A percentile compares a stretch with the other conserved stretches of the same genome.
phyloP scores from a whole-genome alignment of 805 yeast genomes.

The Cyberlindnera bimundalis region DNA sequence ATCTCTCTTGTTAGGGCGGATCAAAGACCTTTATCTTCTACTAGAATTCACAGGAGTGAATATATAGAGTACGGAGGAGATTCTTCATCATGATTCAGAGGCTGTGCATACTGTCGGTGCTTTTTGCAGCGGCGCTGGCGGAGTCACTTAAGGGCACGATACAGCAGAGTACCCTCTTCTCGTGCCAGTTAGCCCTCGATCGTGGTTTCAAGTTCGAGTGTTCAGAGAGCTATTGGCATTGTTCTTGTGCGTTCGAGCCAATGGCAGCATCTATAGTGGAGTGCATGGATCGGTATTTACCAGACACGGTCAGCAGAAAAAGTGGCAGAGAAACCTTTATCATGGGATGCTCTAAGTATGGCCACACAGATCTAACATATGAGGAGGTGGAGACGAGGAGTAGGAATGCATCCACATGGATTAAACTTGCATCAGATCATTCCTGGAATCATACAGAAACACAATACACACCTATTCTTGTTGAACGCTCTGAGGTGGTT shows the following conservation, averaged over 20 bases:
- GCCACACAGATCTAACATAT: slow-evolving; percentile 6
- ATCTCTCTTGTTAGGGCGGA: no score
- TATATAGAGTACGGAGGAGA: no score
- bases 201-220: slow-evolving; percentile 21
- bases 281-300: slow-evolving; percentile 22
- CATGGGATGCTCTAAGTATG: slow-evolving; percentile 8
- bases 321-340: slow-evolving; percentile 12
- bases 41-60: neutral
- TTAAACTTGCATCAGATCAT: slow-evolving; percentile 6
- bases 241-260: slow-evolving; percentile 23
- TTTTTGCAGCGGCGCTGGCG: slow-evolving; percentile 2
- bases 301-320: slow-evolving; percentile 3
- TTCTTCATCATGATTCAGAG: neutral
- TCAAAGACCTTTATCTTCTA: no score
- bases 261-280: slow-evolving; percentile 18
- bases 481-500: slow-evolving; percentile 4
- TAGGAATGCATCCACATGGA: slow-evolving; percentile 13
- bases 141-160: slow-evolving; percentile 22
- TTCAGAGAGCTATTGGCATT: slow-evolving; percentile 11
- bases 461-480: slow-evolving; percentile 19
- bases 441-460: slow-evolving; percentile 12
- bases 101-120: no score
- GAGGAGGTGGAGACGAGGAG: slow-evolving; percentile 9
- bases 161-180: slow-evolving; percentile 24
- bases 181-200: slow-evolving; percentile 23